phyloP scores from a whole-genome alignment of 139 green algal species.

The Mesostigma viride region DNA sequence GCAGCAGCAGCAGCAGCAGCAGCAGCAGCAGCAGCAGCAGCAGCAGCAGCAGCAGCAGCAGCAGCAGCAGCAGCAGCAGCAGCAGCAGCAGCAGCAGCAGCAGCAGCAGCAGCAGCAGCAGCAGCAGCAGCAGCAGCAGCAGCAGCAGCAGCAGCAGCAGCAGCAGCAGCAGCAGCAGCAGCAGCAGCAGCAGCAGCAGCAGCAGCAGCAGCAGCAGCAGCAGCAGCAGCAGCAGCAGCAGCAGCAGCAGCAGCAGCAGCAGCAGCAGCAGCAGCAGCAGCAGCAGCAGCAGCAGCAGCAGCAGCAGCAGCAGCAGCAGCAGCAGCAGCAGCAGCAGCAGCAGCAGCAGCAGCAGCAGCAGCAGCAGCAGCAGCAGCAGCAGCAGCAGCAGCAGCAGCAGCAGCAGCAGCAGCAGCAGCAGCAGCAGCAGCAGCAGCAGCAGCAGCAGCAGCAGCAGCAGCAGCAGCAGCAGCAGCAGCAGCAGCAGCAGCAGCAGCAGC shows the following conservation, averaged over 20 bases:
- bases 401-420: neutral
- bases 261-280: neutral
- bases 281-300: neutral
- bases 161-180: conserved; percentile 1
- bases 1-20: neutral
- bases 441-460: neutral
- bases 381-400: neutral
- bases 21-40: conserved; percentile 1
- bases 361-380: neutral
- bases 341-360: neutral
- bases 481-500: neutral
- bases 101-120: conserved; percentile 1
- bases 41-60: conserved; percentile 1
- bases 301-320: neutral
- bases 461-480: neutral
- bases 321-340: neutral
- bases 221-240: neutral
- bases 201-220: neutral
- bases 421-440: neutral
- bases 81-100: conserved; percentile 1
- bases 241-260: neutral
- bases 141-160: conserved; percentile 1
- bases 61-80: neutral
- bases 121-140: neutral
- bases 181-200: neutral